Conservation (phyloP, 768 basidiomycete species). For the Termitomyces sp. region DNA sequence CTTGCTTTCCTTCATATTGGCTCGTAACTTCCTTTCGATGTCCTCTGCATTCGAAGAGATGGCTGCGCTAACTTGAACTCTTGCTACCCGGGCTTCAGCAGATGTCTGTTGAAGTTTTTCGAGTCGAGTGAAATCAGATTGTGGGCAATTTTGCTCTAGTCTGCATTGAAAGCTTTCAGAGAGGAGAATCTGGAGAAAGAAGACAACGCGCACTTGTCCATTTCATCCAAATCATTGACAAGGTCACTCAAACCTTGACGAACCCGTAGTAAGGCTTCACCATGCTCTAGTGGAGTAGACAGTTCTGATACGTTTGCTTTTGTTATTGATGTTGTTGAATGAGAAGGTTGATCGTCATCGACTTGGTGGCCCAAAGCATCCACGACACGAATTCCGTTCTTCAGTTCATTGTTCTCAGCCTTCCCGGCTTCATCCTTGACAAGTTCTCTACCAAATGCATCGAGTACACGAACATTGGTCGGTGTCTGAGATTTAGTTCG, state of each 20-base stretch:
- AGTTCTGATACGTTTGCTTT: slow-evolving; percentile 14
- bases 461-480: slow-evolving; percentile 57
- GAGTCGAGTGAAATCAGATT: slow-evolving; percentile 28
- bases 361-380: slow-evolving; percentile 68
- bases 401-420: slow-evolving; percentile 16
- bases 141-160: slow-evolving; percentile 32
- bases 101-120: slow-evolving; percentile 12
- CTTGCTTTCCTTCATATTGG: slow-evolving; percentile 28
- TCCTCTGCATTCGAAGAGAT: slow-evolving; percentile 35
- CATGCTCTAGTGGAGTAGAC: slow-evolving; percentile 26
- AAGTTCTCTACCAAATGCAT: slow-evolving; percentile 59
- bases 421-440: slow-evolving; percentile 4
- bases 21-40: slow-evolving; percentile 27
- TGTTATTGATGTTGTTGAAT: not conserved
- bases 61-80: slow-evolving; percentile 36
- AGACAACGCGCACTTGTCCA: slow-evolving; percentile 42
- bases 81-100: slow-evolving; percentile 29
- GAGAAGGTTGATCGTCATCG: slow-evolving; percentile 20
- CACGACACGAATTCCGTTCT: slow-evolving; percentile 49
- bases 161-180: slow-evolving; percentile 1
- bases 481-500: slow-evolving; percentile 37
- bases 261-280: slow-evolving; percentile 52
- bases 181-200: slow-evolving; percentile 9
- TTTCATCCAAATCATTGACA: slow-evolving; percentile 46
- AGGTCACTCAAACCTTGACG: slow-evolving; percentile 54